These are phyloP conservation scores for Verticillium nubilum DNA, from an alignment of 2,329 filamentous ascomycete genomes.

Conservation along the genomic window DNA sequence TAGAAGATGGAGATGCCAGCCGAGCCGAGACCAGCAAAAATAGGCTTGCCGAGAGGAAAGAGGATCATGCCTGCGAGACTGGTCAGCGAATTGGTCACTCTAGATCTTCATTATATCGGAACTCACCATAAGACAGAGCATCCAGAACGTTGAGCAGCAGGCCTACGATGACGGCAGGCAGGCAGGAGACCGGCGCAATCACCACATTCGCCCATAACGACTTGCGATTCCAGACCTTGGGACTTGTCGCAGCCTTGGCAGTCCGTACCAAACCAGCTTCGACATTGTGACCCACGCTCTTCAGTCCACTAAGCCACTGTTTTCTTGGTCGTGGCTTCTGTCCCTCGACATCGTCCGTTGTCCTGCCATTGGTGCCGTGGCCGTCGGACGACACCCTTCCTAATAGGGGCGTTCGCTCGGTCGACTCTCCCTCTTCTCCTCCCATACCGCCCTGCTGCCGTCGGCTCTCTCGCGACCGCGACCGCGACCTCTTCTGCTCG, in stretches of 20 bases:
- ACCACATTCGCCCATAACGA: constrained; percentile 60
- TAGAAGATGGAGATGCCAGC: constrained; percentile 99
- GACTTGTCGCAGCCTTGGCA: constrained; percentile 14
- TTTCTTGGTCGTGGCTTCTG: constrained; percentile 33
- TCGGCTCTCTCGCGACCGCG: neutral
- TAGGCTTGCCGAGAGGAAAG: constrained; percentile 81
- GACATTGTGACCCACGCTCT: constrained; percentile 23
- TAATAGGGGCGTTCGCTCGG: constrained; percentile 46
- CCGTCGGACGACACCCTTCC: constrained; percentile 23
- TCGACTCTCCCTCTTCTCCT: constrained; percentile 13
- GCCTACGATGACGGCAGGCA: constrained; percentile 85
- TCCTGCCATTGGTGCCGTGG: constrained; percentile 15
- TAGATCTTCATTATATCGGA: neutral
- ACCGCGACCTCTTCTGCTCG: constrained; percentile 6
- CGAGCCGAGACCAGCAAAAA: constrained; percentile 81
- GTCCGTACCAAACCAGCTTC: constrained; percentile 23
- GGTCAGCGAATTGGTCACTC: constrained; percentile 11
- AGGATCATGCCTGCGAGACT: constrained; percentile 69
- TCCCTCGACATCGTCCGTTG: constrained; percentile 42
- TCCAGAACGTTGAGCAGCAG: constrained; percentile 89
- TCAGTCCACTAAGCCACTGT: constrained; percentile 28
- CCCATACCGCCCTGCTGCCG: neutral
- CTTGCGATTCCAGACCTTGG: constrained; percentile 57
- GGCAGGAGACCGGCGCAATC: constrained; percentile 60
- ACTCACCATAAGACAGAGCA: constrained; percentile 80